Evolutionary conservation across 228 moss, liverwort and hornwort genomes (phyloP), one percentile per base, ranked within the genome.

Genomic region (Sphagnum magellanicum): DNA sequence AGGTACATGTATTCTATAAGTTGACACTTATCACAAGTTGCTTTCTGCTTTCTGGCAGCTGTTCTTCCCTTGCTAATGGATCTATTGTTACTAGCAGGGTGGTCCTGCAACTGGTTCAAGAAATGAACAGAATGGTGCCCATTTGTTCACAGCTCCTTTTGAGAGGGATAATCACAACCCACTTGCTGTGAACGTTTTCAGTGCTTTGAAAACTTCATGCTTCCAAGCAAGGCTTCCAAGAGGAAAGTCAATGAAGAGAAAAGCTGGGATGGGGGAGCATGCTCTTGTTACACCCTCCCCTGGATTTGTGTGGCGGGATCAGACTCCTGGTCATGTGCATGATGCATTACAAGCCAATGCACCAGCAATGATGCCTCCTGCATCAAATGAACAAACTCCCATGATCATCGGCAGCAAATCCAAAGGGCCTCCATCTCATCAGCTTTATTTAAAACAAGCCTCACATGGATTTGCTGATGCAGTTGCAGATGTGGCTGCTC

Each of bases 401-500:
- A 64, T 49, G 61, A 65, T 17, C 67, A 68, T 4, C 76, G 66
- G 4, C 48, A 32, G 32, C 32, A 32, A 32, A 32, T 32, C 32
- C 32, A 32, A 32, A 32, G 32, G 32, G 48, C 16, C 74, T 50
- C 68, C 77, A 55, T 69, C 64, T 55, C 67, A 67, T 12, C 63
- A 52, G 15, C 32, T 32, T 32, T 32, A 32, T 32, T 32, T 68
- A 59, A 73, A 65, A 8, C 79, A 67, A 67, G 71, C 71, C 53
- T 76, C 71, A 61, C 71, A 76, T 50, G 73, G 77, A 47, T 61
- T 86, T 47, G 86, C 79, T 7, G 82, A 79, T 4, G 86, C 86
- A 4, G 82, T 86, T 4, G 82, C 86, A 48, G 86, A 86, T 67
- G 86, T 82, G 51, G 82, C 79, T 52, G 82, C 82, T 46, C 72